Evolutionary conservation across 2,329 filamentous ascomycete genomes (phyloP).

Genomic region (Dactylellina leptospora): DNA sequence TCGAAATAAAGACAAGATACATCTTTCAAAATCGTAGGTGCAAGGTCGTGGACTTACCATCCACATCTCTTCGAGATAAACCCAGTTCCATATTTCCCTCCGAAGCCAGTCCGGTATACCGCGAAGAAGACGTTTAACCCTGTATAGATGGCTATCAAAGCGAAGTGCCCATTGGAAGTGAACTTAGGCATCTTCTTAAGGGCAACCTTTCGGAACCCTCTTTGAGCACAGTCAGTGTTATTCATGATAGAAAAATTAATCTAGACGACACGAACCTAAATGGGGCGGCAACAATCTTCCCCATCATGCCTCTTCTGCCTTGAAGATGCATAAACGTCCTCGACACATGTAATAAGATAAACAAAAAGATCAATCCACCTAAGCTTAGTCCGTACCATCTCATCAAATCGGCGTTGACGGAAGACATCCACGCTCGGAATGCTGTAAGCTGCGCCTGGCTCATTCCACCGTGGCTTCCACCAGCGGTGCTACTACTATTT

Average conservation of each 20-base stretch:
- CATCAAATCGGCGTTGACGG: slow-evolving; percentile 32
- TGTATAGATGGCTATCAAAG: slow-evolving; percentile 59
- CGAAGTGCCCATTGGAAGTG: slow-evolving; percentile 61
- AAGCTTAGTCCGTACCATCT: slow-evolving; percentile 50
- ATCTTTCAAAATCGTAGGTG: background rate
- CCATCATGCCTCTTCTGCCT: slow-evolving; percentile 52
- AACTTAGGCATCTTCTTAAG: slow-evolving; percentile 60
- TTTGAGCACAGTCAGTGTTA: slow-evolving; percentile 25
- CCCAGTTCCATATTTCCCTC: slow-evolving; percentile 46
- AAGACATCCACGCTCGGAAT: slow-evolving; percentile 40
- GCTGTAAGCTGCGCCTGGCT: slow-evolving; percentile 20
- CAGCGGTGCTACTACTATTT: background rate
- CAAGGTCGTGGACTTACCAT: slow-evolving; percentile 56
- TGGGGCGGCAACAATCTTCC: slow-evolving; percentile 50
- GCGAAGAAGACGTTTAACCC: slow-evolving; percentile 60
- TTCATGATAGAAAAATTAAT: background rate
- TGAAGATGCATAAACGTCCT: slow-evolving; percentile 54
- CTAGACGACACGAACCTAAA: slow-evolving; percentile 51
- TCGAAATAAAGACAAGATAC: too few species aligned
- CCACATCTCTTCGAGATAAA: slow-evolving; percentile 57
- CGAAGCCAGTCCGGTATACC: slow-evolving; percentile 58
- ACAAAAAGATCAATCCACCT: slow-evolving; percentile 53
- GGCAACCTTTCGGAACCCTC: slow-evolving; percentile 54
- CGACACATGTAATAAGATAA: slow-evolving; percentile 54
- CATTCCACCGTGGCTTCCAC: slow-evolving; percentile 14